Percentiles rank a stretch among this genome's conserved stretches.
These are phyloP conservation scores for Arbutus unedo DNA, from an alignment of 148 eudicot genomes.

Conservation along the genomic window DNA sequence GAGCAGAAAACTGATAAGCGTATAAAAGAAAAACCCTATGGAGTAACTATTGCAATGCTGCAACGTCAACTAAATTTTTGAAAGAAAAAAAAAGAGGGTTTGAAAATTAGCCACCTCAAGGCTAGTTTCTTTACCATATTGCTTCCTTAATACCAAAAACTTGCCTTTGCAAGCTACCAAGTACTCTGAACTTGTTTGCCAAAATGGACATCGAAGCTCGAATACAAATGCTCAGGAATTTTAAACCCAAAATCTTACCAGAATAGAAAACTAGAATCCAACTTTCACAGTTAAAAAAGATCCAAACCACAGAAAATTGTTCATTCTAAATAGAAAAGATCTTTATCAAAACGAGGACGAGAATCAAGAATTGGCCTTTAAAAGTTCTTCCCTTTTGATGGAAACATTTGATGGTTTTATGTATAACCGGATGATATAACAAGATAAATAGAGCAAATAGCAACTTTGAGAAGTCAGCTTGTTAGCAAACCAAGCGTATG, in stretches of 20 bases:
- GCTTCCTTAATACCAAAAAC: not conserved
- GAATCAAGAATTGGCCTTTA: not conserved
- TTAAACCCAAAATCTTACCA: not conserved
- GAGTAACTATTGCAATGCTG: not conserved
- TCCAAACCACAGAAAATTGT: not conserved
- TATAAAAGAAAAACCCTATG: not conserved
- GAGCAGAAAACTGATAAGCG: not conserved
- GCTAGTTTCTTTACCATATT: not conserved
- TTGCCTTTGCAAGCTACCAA: not conserved
- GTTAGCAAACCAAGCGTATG: not conserved
- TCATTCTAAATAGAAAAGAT: not conserved
- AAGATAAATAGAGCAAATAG: slow-evolving; percentile 4
- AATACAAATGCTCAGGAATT: not conserved
- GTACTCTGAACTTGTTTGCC: not conserved
- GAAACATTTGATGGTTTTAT: not conserved
- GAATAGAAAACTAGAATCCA: not conserved
- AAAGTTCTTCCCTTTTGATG: not conserved
- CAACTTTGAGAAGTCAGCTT: not conserved
- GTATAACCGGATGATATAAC: not conserved
- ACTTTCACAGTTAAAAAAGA: not conserved
- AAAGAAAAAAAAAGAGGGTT: not conserved
- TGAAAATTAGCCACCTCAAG: not conserved
- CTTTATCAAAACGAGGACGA: not conserved
- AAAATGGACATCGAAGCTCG: not conserved
- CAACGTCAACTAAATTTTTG: not conserved